phyloP scores from a whole-genome alignment of 1,284 basidiomycete genomes.

The Apiotrichum sp. region DNA sequence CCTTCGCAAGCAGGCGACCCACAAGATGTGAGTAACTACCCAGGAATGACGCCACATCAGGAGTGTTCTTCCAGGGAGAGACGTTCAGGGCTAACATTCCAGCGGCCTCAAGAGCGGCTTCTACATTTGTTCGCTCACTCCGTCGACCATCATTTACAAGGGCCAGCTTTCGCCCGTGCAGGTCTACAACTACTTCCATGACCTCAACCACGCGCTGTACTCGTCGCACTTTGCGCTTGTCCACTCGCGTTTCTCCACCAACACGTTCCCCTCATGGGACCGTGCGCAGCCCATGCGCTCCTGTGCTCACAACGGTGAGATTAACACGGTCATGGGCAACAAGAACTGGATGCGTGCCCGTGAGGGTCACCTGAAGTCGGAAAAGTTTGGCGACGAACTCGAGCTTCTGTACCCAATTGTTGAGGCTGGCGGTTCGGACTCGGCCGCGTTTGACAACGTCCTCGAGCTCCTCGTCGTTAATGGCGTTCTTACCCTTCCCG shows the following conservation, averaged over 20 bases:
- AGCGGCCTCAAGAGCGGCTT: conserved; percentile 82
- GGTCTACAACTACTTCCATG: conserved; percentile 94
- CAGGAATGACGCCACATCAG: not conserved
- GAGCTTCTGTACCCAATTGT: conserved; percentile 92
- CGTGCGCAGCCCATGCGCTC: conserved; percentile 96
- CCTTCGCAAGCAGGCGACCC: conserved; percentile 92
- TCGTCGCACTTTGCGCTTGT: conserved; percentile 94
- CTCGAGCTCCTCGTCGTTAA: conserved; percentile 90
- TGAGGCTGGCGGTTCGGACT: conserved; percentile 89
- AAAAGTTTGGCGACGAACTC: conserved; percentile 82
- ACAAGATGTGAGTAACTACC: conserved; percentile 74
- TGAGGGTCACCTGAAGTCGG: conserved; percentile 84
- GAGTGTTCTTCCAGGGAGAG: no score
- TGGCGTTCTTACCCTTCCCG: conserved; percentile 83
- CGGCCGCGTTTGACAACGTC: conserved; percentile 95
- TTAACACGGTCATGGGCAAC: conserved; percentile 94
- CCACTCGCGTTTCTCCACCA: conserved; percentile 85
- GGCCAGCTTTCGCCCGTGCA: conserved; percentile 91
- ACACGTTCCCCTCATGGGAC: conserved; percentile 97
- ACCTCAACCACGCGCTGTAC: conserved; percentile 94
- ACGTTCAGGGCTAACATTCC: not conserved
- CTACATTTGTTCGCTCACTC: conserved; percentile 94
- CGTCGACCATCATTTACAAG: conserved; percentile 98
- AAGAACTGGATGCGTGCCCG: conserved; percentile 98
- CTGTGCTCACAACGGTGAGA: conserved; percentile 99